Conservation (phyloP, 2,329 filamentous ascomycete genomes). For the Stagonosporopsis rhizophila region DNA sequence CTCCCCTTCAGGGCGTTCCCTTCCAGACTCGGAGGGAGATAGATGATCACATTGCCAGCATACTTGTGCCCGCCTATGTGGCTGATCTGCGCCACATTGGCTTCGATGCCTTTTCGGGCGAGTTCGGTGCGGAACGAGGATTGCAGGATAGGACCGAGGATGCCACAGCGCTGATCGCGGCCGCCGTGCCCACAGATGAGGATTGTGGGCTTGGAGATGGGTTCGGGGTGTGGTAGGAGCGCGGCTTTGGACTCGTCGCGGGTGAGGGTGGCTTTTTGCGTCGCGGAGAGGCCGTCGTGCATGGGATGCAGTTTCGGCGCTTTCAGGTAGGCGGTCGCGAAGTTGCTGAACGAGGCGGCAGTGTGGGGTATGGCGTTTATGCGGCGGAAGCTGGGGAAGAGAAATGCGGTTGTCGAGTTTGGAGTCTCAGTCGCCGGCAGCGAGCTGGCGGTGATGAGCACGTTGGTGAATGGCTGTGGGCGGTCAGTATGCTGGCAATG, state of each 20-base stretch:
- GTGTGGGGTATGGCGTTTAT: constrained; percentile 73
- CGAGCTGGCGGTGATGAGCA: constrained; percentile 78
- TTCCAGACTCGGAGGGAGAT: constrained; percentile 66
- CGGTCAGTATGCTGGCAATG: neutral
- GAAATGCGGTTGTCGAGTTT: constrained; percentile 57
- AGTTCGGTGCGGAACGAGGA: constrained; percentile 72
- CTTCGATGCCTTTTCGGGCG: constrained; percentile 57
- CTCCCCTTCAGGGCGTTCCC: constrained; percentile 69
- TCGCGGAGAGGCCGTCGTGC: constrained; percentile 64
- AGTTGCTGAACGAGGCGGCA: constrained; percentile 60
- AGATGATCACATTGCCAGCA: constrained; percentile 84
- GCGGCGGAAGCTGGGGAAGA: constrained; percentile 85
- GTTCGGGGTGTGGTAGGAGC: constrained; percentile 62
- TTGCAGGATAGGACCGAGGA: constrained; percentile 76
- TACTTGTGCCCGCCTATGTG: constrained; percentile 88
- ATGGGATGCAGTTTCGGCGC: constrained; percentile 67
- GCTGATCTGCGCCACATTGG: constrained; percentile 73
- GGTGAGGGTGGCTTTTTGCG: constrained; percentile 55
- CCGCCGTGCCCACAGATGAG: constrained; percentile 88
- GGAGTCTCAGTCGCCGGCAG: constrained; percentile 60
- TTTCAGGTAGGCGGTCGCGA: constrained; percentile 71
- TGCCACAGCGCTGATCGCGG: constrained; percentile 81
- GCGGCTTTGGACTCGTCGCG: constrained; percentile 58
- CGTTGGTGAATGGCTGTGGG: constrained; percentile 78
- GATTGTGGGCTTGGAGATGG: constrained; percentile 55